Evolutionary conservation across 2,329 filamentous ascomycete species (phyloP), one percentile per base, ranked within the genome.

Genomic region (Fusarium poae): DNA sequence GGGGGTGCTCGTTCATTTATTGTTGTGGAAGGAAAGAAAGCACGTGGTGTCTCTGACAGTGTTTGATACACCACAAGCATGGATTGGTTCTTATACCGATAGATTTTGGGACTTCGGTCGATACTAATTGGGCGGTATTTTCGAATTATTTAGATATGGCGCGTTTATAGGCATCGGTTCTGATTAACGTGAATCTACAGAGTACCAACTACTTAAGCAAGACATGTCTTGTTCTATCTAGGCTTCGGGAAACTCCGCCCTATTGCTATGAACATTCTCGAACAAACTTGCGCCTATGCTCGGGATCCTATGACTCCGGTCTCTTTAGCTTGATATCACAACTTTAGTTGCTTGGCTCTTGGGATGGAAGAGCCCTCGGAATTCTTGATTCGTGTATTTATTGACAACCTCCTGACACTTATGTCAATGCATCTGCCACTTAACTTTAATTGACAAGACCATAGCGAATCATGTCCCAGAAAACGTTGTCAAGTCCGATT

Each of bases 401-500:
- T 20, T 29, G 15, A 25, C 42, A 29, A 20, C 21, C 30, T 35
- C 40, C 21, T 25, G 40, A 37, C 40, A 45, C 18, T 29, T n/a
- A 46, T 27, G 18, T 30, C 34, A 46, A 45, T 25, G 23, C 25
- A 65, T 23, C 54, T 53, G 35, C 53, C 34, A 48, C 45, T 23
- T 42, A 52, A 42, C 42, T 13, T 42, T 59, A 59, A 40, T 7
- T 21, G n/a, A 39, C 12, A 23, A 30, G 10, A 16, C 30, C 23
- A n/a, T 12, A 37, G 32, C 44, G 32, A 30, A 40, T 64, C 27
- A 44, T 16, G 20, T 10, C 16, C 8, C 32, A 15, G 23, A 13
- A 16, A 16, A 12, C 3, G 18, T 13, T 34, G 15, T 15, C 21
- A 34, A 34, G 25, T 11, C 12, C 42, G 29, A 27, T 34, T 27